phyloP scores from a whole-genome alignment of 495 filamentous ascomycete genomes.

The Podospora fimiseda region DNA sequence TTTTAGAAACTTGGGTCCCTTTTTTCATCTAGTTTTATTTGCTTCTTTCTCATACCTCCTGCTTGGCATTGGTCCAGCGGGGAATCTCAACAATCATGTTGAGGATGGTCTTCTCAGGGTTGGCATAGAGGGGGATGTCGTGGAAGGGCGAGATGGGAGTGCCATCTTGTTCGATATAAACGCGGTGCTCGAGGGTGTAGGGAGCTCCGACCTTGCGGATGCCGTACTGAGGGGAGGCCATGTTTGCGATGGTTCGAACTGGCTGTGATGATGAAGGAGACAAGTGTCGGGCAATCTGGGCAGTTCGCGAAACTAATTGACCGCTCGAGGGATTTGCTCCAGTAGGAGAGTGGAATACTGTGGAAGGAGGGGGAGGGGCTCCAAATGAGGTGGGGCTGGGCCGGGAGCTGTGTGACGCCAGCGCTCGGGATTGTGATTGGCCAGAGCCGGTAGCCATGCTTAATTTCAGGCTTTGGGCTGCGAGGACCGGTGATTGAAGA shows the following conservation, averaged over 20 bases:
- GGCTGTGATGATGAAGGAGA: constrained; percentile 30
- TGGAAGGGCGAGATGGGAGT: constrained; percentile 91
- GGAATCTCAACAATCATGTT: constrained; percentile 99
- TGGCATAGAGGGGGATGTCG: constrained; percentile 96
- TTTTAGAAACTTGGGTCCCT: not conserved
- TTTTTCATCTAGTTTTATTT: not conserved
- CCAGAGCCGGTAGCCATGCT: constrained; percentile 12
- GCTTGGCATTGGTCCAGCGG: constrained; percentile 98
- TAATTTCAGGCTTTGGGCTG: constrained; percentile 1
- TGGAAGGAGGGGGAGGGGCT: constrained; percentile 38
- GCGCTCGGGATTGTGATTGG: constrained; percentile 29
- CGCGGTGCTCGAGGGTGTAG: constrained; percentile 93
- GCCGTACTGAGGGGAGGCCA: constrained; percentile 55
- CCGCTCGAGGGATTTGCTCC: constrained; percentile 15
- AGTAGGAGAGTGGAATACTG: constrained; percentile 14
- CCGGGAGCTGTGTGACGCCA: constrained; percentile 26
- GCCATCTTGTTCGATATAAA: constrained; percentile 98
- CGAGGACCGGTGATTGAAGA: not conserved
- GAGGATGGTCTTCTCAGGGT: constrained; percentile 82
- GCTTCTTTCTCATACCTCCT: constrained; percentile 60
- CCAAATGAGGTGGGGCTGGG: constrained; percentile 17
- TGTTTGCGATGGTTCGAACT: constrained; percentile 30
- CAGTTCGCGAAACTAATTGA: constrained; percentile 41
- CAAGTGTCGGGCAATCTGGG: constrained; percentile 53
- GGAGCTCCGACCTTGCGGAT: constrained; percentile 80